Evolutionary conservation across 805 yeast species (phyloP).

Genomic region (Candida adriatica): DNA sequence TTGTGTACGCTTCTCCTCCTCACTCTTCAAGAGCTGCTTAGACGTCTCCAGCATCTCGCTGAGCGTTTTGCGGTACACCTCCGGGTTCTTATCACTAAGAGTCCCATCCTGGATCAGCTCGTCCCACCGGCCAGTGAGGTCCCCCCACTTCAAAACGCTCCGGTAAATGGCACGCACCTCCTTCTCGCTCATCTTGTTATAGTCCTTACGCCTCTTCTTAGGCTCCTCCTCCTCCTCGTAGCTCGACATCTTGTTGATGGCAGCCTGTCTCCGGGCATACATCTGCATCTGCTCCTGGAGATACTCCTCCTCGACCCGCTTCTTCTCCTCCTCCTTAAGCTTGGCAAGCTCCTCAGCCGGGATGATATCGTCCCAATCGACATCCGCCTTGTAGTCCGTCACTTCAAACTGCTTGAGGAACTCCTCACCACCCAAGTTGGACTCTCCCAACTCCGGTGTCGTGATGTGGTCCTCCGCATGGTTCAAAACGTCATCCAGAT

Average conservation of each 20-base stretch:
- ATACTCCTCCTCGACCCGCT: slow-evolving; percentile 76
- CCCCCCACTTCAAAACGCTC: slow-evolving; percentile 77
- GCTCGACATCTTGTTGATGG: slow-evolving; percentile 52
- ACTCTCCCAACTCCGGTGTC: slow-evolving; percentile 93
- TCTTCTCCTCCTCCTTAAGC: slow-evolving; percentile 87
- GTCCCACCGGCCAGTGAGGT: slow-evolving; percentile 70
- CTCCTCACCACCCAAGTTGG: slow-evolving; percentile 98
- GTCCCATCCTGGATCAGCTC: slow-evolving; percentile 86
- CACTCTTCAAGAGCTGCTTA: slow-evolving; percentile 51
- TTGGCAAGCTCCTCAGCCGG: slow-evolving; percentile 89
- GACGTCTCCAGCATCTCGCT: slow-evolving; percentile 64
- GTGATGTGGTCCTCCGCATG: slow-evolving; percentile 98
- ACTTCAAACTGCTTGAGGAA: slow-evolving; percentile 95
- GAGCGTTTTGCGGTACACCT: slow-evolving; percentile 66
- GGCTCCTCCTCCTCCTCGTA: slow-evolving; percentile 35
- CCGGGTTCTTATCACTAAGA: slow-evolving; percentile 76
- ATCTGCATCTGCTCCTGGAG: slow-evolving; percentile 85
- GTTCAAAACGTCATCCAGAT: slow-evolving; percentile 89
- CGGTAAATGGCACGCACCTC: slow-evolving; percentile 84
- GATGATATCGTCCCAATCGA: slow-evolving; percentile 98
- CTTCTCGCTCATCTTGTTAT: slow-evolving; percentile 64
- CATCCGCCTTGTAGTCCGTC: slow-evolving; percentile 96
- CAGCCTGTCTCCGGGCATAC: slow-evolving; percentile 75
- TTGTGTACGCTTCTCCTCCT: slow-evolving; percentile 54
- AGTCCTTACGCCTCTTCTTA: slow-evolving; percentile 29